Conservation (phyloP, 345 rosid genomes). For the Gossypium mustelinum region DNA sequence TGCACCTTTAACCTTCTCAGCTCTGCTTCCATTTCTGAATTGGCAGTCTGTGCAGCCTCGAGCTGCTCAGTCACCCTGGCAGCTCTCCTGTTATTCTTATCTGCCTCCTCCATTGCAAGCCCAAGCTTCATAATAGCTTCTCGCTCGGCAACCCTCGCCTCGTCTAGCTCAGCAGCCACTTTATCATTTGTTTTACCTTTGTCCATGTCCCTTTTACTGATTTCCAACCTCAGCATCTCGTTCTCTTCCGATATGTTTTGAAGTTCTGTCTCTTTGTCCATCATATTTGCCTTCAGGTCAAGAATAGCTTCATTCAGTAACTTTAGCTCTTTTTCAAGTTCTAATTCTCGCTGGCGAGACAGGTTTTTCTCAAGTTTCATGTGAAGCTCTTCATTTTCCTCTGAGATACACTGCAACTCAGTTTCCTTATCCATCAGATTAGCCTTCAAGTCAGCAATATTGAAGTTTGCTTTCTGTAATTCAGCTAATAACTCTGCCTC, state of each 20-base stretch:
- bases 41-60: conserved; percentile 70
- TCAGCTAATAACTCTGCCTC: conserved; percentile 67
- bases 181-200: conserved; percentile 29
- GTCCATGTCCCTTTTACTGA: conserved; percentile 45
- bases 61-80: conserved; percentile 69
- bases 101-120: conserved; percentile 73
- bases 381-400: conserved; percentile 62
- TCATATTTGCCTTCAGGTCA: conserved; percentile 56
- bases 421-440: conserved; percentile 87
- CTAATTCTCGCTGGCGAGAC: conserved; percentile 26
- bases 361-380: conserved; percentile 42
- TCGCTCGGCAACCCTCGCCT: conserved; percentile 44
- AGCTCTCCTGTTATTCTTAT: conserved; percentile 62
- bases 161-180: conserved; percentile 32
- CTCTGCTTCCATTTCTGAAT: conserved; percentile 67
- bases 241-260: conserved; percentile 65
- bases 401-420: conserved; percentile 63
- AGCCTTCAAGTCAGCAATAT: conserved; percentile 66
- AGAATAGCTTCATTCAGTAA: conserved; percentile 41
- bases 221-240: conserved; percentile 50
- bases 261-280: conserved; percentile 75
- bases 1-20: conserved; percentile 91
- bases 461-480: conserved; percentile 46
- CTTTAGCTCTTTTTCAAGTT: conserved; percentile 46
- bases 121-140: conserved; percentile 68